These are phyloP conservation scores for Garcileccinum viscosum DNA, from an alignment of 1,284 basidiomycete species.

Conservation along the genomic window DNA sequence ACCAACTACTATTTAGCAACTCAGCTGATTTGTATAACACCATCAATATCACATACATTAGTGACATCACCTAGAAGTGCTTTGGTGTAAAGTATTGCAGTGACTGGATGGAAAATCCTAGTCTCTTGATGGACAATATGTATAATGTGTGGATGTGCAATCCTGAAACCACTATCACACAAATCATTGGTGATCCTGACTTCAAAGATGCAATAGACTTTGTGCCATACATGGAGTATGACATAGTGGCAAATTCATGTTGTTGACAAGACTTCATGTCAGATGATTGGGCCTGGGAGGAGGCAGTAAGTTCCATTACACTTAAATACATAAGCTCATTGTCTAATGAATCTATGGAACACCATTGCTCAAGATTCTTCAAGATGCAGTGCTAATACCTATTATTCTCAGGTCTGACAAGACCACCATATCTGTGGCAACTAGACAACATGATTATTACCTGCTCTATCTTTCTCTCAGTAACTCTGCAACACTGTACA, in stretches of 20 bases:
- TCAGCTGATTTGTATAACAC: not conserved
- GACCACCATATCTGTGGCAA: constrained; percentile 5
- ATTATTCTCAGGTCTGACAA: constrained; percentile 2
- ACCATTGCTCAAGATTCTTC: not conserved
- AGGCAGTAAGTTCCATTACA: not conserved
- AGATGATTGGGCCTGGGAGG: constrained; percentile 6
- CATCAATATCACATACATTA: not conserved
- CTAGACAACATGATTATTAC: constrained; percentile 1
- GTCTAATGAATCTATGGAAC: not conserved
- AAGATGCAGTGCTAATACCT: not conserved
- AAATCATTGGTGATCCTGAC: not conserved
- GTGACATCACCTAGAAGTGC: not conserved
- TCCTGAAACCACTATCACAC: not conserved
- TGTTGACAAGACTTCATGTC: constrained; percentile 12
- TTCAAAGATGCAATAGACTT: not conserved
- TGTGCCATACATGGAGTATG: not conserved
- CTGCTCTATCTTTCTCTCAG: constrained; percentile 5
- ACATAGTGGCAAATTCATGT: not conserved
- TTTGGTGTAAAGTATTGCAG: not conserved
- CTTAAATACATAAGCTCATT: not conserved
- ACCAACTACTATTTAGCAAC: not conserved
- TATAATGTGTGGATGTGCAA: not conserved
- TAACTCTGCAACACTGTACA: not conserved
- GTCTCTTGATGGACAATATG: not conserved
- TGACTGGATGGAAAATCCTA: not conserved